A percentile compares a stretch with the other conserved stretches of the same genome.
These are phyloP conservation scores for Dryas drummondii DNA, from an alignment of 306 rosid species.

Conservation along the genomic window DNA sequence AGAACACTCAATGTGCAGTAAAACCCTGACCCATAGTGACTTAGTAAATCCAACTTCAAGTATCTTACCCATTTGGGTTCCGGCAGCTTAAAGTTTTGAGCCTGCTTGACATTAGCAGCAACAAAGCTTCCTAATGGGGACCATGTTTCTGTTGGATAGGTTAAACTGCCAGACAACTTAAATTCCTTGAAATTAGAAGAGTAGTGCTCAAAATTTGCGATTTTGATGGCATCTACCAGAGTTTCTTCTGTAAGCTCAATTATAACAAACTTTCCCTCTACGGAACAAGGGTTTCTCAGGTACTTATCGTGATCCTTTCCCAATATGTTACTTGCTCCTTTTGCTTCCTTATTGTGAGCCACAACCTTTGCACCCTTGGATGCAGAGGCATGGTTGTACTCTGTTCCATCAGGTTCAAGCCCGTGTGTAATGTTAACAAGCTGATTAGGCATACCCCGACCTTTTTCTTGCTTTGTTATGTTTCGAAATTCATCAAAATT, in stretches of 20 bases:
- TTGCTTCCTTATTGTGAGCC: conserved; percentile 85
- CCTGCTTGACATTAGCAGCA: conserved; percentile 80
- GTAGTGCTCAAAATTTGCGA: conserved; percentile 88
- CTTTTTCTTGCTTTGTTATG: conserved; percentile 44
- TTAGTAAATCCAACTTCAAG: conserved; percentile 60
- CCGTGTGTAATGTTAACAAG: conserved; percentile 59
- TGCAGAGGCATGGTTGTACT: conserved; percentile 84
- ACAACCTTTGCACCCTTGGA: conserved; percentile 91
- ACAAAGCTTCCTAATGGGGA: conserved; percentile 50
- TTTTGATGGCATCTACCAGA: conserved; percentile 68
- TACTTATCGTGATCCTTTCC: conserved; percentile 82
- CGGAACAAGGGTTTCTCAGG: conserved; percentile 88
- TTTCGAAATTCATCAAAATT: conserved; percentile 51
- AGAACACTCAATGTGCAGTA: conserved; percentile 85
- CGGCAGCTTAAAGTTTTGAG: conserved; percentile 63
- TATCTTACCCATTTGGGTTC: conserved; percentile 85
- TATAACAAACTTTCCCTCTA: conserved; percentile 65
- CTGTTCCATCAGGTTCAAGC: conserved; percentile 73
- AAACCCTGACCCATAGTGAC: conserved; percentile 90
- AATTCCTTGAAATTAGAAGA: conserved; percentile 88
- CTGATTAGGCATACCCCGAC: conserved; percentile 17
- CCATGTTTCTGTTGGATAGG: conserved; percentile 74
- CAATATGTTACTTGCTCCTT: conserved; percentile 73
- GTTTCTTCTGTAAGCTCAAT: conserved; percentile 88
- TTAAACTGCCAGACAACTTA: conserved; percentile 64